phyloP scores from a whole-genome alignment of 2,329 filamentous ascomycete species.

The Graphium sp. region DNA sequence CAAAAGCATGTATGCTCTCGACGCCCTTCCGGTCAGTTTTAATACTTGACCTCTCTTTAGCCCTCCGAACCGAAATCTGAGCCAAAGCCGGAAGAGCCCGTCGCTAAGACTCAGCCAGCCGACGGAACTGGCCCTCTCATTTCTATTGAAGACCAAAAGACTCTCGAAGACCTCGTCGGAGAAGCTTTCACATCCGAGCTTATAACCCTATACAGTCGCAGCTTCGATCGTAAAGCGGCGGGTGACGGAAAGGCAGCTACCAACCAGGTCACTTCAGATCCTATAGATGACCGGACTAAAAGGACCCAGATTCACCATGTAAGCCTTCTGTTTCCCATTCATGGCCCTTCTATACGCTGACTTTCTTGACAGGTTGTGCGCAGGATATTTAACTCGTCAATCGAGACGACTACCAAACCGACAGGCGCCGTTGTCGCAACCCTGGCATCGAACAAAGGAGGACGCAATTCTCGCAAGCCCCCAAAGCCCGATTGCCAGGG shows the following conservation, averaged over 20 bases:
- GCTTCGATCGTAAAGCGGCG: no score
- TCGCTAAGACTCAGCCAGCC: slow-evolving; percentile 13
- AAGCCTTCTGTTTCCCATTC: slow-evolving; percentile 5
- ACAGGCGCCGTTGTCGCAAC: slow-evolving; percentile 47
- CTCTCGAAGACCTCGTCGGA: slow-evolving; percentile 21
- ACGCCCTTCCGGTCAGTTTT: no score
- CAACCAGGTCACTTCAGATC: slow-evolving; percentile 19
- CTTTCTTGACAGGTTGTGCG: slow-evolving; percentile 38
- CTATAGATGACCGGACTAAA: slow-evolving; percentile 24
- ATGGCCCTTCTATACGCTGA: slow-evolving; percentile 5
- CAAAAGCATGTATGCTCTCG: slow-evolving; percentile 5
- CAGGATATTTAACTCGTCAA: slow-evolving; percentile 58
- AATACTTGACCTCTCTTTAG: no score
- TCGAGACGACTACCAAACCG: slow-evolving; percentile 55
- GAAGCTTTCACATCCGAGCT: slow-evolving; percentile 20
- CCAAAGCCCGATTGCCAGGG: slow-evolving; percentile 7
- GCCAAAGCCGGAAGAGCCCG: slow-evolving; percentile 6
- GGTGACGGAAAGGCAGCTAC: slow-evolving; percentile 16
- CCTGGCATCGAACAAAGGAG: slow-evolving; percentile 6
- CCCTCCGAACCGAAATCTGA: no score
- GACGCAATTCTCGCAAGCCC: slow-evolving; percentile 1
- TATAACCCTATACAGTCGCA: slow-evolving; percentile 22
- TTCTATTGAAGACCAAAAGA: slow-evolving; percentile 13
- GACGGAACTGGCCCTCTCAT: slow-evolving; percentile 8
- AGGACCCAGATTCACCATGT: slow-evolving; percentile 30